Percentiles rank a stretch among this genome's conserved stretches.
phyloP scores from a whole-genome alignment of 352 stramenopile genomes.

The Hyaloperonospora arabidopsidis region DNA sequence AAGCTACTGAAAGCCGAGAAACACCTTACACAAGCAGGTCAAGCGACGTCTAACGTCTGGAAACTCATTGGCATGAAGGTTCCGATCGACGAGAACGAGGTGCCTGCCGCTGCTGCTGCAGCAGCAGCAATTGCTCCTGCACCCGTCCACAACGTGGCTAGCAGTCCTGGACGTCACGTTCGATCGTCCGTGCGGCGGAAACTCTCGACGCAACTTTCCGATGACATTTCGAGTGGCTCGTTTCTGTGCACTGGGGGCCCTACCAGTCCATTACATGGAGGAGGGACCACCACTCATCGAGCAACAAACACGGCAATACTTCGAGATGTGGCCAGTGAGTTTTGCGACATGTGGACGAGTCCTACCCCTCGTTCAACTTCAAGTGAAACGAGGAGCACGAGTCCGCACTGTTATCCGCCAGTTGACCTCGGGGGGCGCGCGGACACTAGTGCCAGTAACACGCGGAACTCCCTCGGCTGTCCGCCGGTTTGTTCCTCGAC shows the following conservation, averaged over 20 bases:
- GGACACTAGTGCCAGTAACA: too few species aligned
- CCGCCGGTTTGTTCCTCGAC: slow-evolving; percentile 19
- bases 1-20: slow-evolving; percentile 78
- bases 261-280: neutral
- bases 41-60: slow-evolving; percentile 77
- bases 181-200: slow-evolving; percentile 11
- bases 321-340: too few species aligned
- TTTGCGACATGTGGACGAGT: too few species aligned
- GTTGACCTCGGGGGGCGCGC: neutral
- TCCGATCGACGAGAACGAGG: slow-evolving; percentile 31
- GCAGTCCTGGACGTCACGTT: slow-evolving; percentile 7
- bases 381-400: too few species aligned
- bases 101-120: neutral
- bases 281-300: too few species aligned
- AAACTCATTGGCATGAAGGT: slow-evolving; percentile 55
- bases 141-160: slow-evolving; percentile 4
- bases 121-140: neutral
- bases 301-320: too few species aligned
- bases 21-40: slow-evolving; percentile 67
- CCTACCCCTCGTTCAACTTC: too few species aligned
- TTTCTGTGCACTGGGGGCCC: slow-evolving; percentile 9
- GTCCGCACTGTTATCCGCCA: too few species aligned
- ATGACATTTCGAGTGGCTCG: slow-evolving; percentile 12
- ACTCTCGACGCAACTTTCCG: slow-evolving; percentile 9
- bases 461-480: slow-evolving; percentile 35